These are phyloP conservation scores for Paracamarosporium sp. DNA, from an alignment of 2,329 filamentous ascomycete species.

Conservation along the genomic window DNA sequence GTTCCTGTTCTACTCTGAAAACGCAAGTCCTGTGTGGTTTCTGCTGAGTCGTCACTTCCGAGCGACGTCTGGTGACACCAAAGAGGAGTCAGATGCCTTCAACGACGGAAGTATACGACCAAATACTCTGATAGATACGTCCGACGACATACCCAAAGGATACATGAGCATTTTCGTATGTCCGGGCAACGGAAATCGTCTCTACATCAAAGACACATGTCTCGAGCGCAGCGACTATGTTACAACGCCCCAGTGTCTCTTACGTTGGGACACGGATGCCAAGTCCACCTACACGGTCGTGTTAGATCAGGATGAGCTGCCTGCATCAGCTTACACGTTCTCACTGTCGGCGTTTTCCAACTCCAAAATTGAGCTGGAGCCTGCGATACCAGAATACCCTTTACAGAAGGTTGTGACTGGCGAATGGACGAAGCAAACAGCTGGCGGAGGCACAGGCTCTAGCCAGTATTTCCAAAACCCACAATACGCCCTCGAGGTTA, in stretches of 20 bases:
- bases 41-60: constrained; percentile 86
- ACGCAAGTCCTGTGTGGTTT: constrained; percentile 76
- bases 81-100: constrained; percentile 38
- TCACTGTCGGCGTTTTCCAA: constrained; percentile 84
- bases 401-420: constrained; percentile 66
- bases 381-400: constrained; percentile 67
- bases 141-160: constrained; percentile 59
- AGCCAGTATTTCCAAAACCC: constrained; percentile 84
- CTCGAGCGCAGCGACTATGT: constrained; percentile 84
- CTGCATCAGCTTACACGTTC: constrained; percentile 78
- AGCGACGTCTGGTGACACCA: constrained; percentile 53
- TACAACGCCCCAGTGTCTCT: constrained; percentile 89
- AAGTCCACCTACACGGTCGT: constrained; percentile 67
- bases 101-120: constrained; percentile 37
- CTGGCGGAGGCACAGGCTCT: constrained; percentile 83
- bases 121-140: constrained; percentile 27
- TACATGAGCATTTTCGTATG: constrained; percentile 91
- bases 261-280: constrained; percentile 70
- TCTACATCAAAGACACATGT: constrained; percentile 76
- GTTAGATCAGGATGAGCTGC: constrained; percentile 79
- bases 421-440: constrained; percentile 78
- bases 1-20: constrained; percentile 60
- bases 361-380: constrained; percentile 64
- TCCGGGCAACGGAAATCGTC: constrained; percentile 70
- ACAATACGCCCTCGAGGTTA: constrained; percentile 75